phyloP scores from a whole-genome alignment of 108 stramenopile species.

The Nitzschia inconspicua region DNA sequence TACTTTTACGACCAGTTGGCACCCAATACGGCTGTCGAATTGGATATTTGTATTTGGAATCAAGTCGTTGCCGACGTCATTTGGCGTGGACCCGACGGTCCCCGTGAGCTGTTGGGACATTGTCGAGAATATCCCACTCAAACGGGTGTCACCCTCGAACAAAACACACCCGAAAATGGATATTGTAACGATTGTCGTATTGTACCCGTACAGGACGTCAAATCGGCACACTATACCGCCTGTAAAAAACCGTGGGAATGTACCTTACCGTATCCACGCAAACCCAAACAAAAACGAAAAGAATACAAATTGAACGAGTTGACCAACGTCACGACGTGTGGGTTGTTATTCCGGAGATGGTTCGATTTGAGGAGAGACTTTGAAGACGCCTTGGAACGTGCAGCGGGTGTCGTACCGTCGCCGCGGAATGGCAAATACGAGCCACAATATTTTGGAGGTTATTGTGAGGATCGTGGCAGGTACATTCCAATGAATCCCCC shows the following conservation, averaged over 20 bases:
- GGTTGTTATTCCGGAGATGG: slow-evolving; percentile 49
- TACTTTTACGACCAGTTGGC: slow-evolving; percentile 66
- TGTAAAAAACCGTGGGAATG: slow-evolving; percentile 83
- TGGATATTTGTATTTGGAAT: slow-evolving; percentile 43
- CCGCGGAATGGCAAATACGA: slow-evolving; percentile 39
- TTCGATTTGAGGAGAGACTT: slow-evolving; percentile 55
- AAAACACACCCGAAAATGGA: slow-evolving; percentile 51
- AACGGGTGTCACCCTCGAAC: slow-evolving; percentile 26
- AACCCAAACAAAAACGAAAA: slow-evolving; percentile 46
- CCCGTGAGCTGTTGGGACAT: slow-evolving; percentile 54
- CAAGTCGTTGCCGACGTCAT: slow-evolving; percentile 44
- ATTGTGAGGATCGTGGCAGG: slow-evolving; percentile 33
- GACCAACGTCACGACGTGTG: slow-evolving; percentile 61
- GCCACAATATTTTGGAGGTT: slow-evolving; percentile 57
- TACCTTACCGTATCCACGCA: slow-evolving; percentile 43
- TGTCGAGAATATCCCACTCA: slow-evolving; percentile 59
- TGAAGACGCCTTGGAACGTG: slow-evolving; percentile 38
- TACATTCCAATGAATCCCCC: slow-evolving; percentile 52
- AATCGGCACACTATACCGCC: slow-evolving; percentile 67
- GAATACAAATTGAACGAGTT: slow-evolving; percentile 55
- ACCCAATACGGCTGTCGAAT: slow-evolving; percentile 46
- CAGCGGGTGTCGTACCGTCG: slow-evolving; percentile 25
- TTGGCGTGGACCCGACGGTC: slow-evolving; percentile 53
- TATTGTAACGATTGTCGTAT: slow-evolving; percentile 63
- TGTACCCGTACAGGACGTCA: slow-evolving; percentile 46